A percentile compares a stretch with the other conserved stretches of the same genome.
Evolutionary conservation across 495 filamentous ascomycete genomes (phyloP).

Genomic region (Neohortaea acidophila): DNA sequence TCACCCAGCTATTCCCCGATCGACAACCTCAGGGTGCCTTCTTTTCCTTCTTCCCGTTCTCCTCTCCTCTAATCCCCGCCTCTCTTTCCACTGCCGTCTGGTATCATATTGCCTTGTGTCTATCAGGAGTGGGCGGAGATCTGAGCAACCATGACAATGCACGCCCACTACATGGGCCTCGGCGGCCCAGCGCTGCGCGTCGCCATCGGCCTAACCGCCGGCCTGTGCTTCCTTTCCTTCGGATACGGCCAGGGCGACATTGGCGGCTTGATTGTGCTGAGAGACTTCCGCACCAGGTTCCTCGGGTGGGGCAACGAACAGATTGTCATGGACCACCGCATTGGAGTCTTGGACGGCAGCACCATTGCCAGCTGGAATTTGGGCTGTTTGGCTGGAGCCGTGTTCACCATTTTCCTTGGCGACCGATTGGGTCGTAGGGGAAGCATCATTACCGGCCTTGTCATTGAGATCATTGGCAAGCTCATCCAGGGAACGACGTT

Average conservation of each 20-base stretch:
- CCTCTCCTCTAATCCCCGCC: background rate
- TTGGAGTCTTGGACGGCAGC: constrained; percentile 3
- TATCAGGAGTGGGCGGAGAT: no score
- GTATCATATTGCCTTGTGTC: background rate
- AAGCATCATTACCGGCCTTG: constrained; percentile 53
- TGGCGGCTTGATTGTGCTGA: constrained; percentile 10
- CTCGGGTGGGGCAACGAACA: no score
- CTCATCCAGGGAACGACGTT: constrained; percentile 47
- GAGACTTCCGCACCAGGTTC: constrained; percentile 7
- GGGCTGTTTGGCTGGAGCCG: constrained; percentile 56
- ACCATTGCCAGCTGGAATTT: constrained; percentile 49
- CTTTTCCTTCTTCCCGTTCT: background rate
- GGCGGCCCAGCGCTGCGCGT: constrained; percentile 1
- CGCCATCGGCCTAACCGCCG: constrained; percentile 9
- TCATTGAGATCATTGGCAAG: constrained; percentile 58
- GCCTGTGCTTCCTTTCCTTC: constrained; percentile 12
- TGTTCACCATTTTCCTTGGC: constrained; percentile 53
- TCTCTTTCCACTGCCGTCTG: background rate
- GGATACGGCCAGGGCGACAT: constrained; percentile 18
- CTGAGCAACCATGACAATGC: background rate
- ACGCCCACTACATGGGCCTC: constrained; percentile 7
- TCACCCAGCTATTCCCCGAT: no score
- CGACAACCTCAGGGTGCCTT: background rate
- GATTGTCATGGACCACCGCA: constrained; percentile 5
- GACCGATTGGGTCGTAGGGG: constrained; percentile 52